Evolutionary conservation across 805 yeast species (phyloP), one percentile per base, ranked within the genome.

Genomic region (Torulaspora maleeae): DNA sequence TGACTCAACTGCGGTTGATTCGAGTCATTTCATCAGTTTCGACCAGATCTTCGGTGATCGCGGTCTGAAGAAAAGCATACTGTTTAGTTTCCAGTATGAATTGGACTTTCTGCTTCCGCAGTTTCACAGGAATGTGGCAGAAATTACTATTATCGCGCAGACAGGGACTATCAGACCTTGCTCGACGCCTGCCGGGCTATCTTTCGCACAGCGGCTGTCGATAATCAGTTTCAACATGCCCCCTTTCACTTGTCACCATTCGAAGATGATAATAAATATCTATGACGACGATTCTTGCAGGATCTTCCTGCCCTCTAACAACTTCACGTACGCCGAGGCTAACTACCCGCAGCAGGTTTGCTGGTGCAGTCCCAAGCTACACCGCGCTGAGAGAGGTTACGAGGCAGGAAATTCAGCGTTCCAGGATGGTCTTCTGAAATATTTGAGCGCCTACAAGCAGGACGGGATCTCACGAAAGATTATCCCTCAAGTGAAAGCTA

Each of bases 231-330:
- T 74, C 1, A 8, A 38, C 2, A 66, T 70, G 68, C 63, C 67
- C 5, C 71, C 65, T 15, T 75, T 50, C 53, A 64, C 77, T 0
- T 68, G 74, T 3, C 89, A 83, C 59, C 91, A 83, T 59, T 73
- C 86, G 1, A 83, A 83, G 57, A 65, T 83, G 75, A 78, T 83
- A 71, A 64, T 83, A 11, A 82, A 82, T 54, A 66, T 74, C 46
- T 79, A 70, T 54, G 58, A 58, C 2, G 77, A 76, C 49, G 67
- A 65, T 13, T 61, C 73, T 0, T 60, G 73, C 27, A 80, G 77
- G 55, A 60, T 83, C 0, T 77, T 77, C 17, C 65, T 83, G 19
- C 77, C 82, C 60, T 77, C 87, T 1, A 73, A 77, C 59, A 83
- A 83, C 59, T 58, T 82, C 43, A 78, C 82, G 0, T 60, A 61